Evolutionary conservation across 2,329 filamentous ascomycete genomes (phyloP), one percentile per base, ranked within the genome.

Genomic region (Microcera coccophila): DNA sequence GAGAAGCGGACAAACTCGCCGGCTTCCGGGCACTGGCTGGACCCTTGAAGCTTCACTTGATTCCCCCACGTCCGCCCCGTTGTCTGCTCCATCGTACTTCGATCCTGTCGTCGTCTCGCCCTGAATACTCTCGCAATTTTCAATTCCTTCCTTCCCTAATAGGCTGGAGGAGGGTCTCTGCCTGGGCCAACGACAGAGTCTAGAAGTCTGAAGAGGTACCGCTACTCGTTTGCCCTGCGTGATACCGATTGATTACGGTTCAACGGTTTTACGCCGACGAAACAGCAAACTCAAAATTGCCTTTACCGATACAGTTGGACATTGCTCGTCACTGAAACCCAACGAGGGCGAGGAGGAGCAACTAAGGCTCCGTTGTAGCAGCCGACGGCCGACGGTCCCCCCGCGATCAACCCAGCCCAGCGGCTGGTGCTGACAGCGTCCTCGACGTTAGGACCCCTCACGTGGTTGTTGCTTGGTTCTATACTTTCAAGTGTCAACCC

Each of bases 381-480:
- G 24, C 14, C 24, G 9, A 14, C 24, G 24, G 24, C n/a, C 24
- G 24, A 28, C 24, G 9, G 9, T 9, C 9, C 9, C 29, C 29
- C 29, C 29, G 29, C 29, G 29, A 15, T 32, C 29, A 9, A 15
- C 7, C 29, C 29, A 9, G 12, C 8, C 35, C 40, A 44, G 42
- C 46, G 50, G 40, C 34, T 38, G 38, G 19, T 42, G 53, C 52
- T 57, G 50, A 55, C 53, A n/a, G n/a, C n/a, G n/a, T n/a, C n/a
- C n/a, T n/a, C n/a, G 42, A 48, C 42, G 32, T 41, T 47, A 35
- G 40, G 40, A 36, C 54, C 52, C 54, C 55, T 58, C 55, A 58
- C 55, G 55, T 58, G 55, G 53, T 42, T 51, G 42, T 51, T 46
- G 47, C 47, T 46, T 41, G 38, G 33, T 36, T 36, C 16, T 19